Evolutionary conservation across 306 rosid genomes (phyloP).

Genomic region (Cucumis melo): DNA sequence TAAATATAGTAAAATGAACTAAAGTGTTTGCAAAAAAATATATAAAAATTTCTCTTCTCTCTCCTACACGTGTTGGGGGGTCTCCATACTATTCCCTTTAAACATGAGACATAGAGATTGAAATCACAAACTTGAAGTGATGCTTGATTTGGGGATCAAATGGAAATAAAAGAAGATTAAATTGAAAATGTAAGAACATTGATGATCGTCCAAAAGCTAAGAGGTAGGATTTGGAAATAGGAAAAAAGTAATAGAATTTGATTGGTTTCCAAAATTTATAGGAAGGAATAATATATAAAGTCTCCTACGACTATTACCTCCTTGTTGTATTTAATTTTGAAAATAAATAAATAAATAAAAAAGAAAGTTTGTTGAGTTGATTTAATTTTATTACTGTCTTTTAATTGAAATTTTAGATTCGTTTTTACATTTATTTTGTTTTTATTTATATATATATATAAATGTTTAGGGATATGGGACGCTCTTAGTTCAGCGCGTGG

Average conservation of each 20-base stretch:
- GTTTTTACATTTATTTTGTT: neutral
- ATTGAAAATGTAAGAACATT: neutral
- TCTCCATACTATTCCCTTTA: no score
- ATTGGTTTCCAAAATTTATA: neutral
- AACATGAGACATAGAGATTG: no score
- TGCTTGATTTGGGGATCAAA: no score
- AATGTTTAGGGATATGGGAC: neutral
- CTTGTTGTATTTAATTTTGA: neutral
- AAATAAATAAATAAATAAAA: neutral
- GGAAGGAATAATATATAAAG: neutral
- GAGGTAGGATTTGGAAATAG: no score
- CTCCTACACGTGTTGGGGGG: no score
- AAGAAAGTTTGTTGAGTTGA: neutral
- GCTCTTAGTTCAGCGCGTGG: neutral
- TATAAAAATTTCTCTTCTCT: no score
- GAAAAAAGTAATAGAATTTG: neutral
- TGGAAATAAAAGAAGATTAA: neutral
- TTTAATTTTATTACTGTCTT: neutral
- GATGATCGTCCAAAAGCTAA: no score
- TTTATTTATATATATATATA: no score
- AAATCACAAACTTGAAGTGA: no score
- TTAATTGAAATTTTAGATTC: neutral
- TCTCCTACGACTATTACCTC: no score
- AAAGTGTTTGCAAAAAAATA: no score
- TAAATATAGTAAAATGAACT: no score